Conservation (phyloP, 192 early-diverging fungal species). For the Podila horticola region DNA sequence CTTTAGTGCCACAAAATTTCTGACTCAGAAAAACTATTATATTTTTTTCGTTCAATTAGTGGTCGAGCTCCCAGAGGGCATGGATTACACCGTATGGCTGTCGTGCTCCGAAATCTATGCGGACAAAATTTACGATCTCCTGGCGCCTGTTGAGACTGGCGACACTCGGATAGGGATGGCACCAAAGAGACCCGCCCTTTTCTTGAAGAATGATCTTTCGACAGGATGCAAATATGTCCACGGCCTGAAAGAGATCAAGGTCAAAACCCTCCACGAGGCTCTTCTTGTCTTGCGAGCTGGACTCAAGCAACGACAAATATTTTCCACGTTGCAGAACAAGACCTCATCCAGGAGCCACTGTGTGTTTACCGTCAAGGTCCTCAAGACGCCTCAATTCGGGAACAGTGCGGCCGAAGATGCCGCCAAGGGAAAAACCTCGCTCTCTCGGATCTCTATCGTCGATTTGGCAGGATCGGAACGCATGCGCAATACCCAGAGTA, state of each 20-base stretch:
- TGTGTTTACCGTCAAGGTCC: slow-evolving; percentile 74
- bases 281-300: slow-evolving; percentile 66
- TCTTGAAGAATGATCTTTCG: slow-evolving; percentile 51
- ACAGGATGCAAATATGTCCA: slow-evolving; percentile 67
- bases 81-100: slow-evolving; percentile 86
- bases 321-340: slow-evolving; percentile 64
- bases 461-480: slow-evolving; percentile 81
- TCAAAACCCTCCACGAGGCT: slow-evolving; percentile 66
- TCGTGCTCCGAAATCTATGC: slow-evolving; percentile 93
- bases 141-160: slow-evolving; percentile 48
- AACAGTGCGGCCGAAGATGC: slow-evolving; percentile 53
- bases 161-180: too few relatives aligned
- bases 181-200: slow-evolving; percentile 33
- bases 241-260: slow-evolving; percentile 67
- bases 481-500: slow-evolving; percentile 59
- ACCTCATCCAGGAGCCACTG: slow-evolving; percentile 71
- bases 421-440: slow-evolving; percentile 48
- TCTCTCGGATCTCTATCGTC: slow-evolving; percentile 67
- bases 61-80: slow-evolving; percentile 54
- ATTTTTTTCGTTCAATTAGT: slow-evolving; percentile 7
- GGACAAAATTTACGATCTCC: slow-evolving; percentile 87
- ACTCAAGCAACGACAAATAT: slow-evolving; percentile 66
- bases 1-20: not conserved
- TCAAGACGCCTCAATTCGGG: slow-evolving; percentile 61
- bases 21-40: not conserved